Evolutionary conservation across 2,329 filamentous ascomycete genomes (phyloP).

Genomic region (Monosporascus sp.): DNA sequence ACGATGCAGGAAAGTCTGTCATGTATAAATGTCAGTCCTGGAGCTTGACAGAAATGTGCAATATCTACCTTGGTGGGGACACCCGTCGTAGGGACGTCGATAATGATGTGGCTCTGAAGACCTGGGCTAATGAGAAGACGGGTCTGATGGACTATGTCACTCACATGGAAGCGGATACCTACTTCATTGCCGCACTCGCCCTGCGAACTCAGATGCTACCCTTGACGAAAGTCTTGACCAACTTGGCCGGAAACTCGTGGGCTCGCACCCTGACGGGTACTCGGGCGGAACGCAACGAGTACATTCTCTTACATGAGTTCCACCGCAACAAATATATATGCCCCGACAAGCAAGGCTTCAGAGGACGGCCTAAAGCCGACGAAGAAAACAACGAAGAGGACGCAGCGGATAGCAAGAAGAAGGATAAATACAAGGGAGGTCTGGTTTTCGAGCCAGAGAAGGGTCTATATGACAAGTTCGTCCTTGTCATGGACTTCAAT

Average conservation of each 20-base stretch:
- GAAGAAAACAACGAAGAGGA: slow-evolving; percentile 68
- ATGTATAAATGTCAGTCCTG: slow-evolving; percentile 98
- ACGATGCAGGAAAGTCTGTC: slow-evolving; percentile 93
- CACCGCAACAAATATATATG: slow-evolving; percentile 96
- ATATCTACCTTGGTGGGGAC: slow-evolving; percentile 71
- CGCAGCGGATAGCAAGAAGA: slow-evolving; percentile 77
- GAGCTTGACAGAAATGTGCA: slow-evolving; percentile 97
- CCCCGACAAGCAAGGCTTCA: slow-evolving; percentile 86
- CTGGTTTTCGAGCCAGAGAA: slow-evolving; percentile 97
- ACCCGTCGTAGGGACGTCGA: slow-evolving; percentile 78
- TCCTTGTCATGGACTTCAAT: slow-evolving; percentile 99
- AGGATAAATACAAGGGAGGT: slow-evolving; percentile 98
- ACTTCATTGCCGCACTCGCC: slow-evolving; percentile 88
- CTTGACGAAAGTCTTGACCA: slow-evolving; percentile 90
- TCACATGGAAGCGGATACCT: slow-evolving; percentile 92
- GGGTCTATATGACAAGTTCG: slow-evolving; percentile 95
- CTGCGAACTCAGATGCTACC: slow-evolving; percentile 87
- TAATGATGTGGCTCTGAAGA: slow-evolving; percentile 78
- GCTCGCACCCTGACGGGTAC: slow-evolving; percentile 92
- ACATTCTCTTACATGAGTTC: slow-evolving; percentile 97
- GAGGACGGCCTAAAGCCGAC: slow-evolving; percentile 64
- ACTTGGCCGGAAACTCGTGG: slow-evolving; percentile 97
- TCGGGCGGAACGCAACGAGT: slow-evolving; percentile 95
- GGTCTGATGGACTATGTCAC: slow-evolving; percentile 90
- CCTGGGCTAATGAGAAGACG: slow-evolving; percentile 76